Percentiles rank a stretch among this genome's conserved stretches.
These are phyloP conservation scores for Asclepias syriaca DNA, from an alignment of 257 asterid genomes.

Conservation along the genomic window DNA sequence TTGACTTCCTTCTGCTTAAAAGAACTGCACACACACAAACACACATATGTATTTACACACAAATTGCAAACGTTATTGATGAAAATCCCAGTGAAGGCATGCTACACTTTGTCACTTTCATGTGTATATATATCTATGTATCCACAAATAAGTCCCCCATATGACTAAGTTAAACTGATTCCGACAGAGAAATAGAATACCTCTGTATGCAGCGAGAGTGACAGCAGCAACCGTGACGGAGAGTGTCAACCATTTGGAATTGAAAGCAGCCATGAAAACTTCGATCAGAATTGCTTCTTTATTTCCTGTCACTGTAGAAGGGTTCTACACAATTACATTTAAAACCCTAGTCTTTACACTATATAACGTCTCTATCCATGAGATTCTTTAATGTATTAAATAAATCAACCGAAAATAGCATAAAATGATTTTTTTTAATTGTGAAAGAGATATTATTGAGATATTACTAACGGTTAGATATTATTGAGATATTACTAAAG, in stretches of 20 bases:
- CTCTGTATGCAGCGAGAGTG: constrained; percentile 37
- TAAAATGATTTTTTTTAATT: not conserved
- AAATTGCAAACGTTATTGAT: not conserved
- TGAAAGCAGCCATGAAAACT: constrained; percentile 23
- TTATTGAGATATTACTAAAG: too few species aligned
- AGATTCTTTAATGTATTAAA: not conserved
- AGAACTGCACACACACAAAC: not conserved
- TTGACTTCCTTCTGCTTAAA: constrained; percentile 52
- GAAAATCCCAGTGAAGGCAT: not conserved
- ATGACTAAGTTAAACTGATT: not conserved
- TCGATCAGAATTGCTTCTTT: not conserved
- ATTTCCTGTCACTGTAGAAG: not conserved
- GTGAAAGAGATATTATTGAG: too few species aligned
- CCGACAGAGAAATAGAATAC: constrained; percentile 20
- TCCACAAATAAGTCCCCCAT: too few species aligned
- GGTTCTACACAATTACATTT: not conserved
- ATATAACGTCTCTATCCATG: constrained; percentile 4
- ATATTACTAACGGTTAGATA: too few species aligned
- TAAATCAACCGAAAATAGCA: not conserved
- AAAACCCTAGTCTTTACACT: not conserved
- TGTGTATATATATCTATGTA: not conserved
- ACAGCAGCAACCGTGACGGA: constrained; percentile 39
- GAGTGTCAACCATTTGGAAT: constrained; percentile 37
- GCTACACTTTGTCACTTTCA: not conserved
- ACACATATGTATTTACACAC: too few species aligned